Evolutionary conservation across 2,329 filamentous ascomycete species (phyloP), one percentile per base, ranked within the genome.

Genomic region (Aspergillus fructus): DNA sequence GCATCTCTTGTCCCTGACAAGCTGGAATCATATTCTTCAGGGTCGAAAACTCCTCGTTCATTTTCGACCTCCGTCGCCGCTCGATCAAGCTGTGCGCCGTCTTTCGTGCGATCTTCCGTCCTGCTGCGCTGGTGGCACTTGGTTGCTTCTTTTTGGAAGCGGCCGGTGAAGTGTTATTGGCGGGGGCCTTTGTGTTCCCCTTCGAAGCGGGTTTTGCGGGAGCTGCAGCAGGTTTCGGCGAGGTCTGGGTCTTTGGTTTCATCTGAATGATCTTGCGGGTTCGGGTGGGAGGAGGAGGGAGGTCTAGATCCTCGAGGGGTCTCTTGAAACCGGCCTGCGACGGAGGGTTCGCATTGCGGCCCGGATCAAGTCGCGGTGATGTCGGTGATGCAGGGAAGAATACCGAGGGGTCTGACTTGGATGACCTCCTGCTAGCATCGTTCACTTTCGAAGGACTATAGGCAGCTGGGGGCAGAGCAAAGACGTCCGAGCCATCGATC

Each of bases 211-310:
- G 27, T 46, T 60, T 62, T 59, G 56, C 55, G 61, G 52, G 27
- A 49, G 64, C 64, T 61, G 37, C 71, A 63, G 54, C 76, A 70
- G 59, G 79, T 70, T 64, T 84, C 77, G 30, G 74, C 67, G 24
- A 79, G 76, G 17, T 85, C 53, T 71, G 72, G 3, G 71, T 70
- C 59, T 80, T 79, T 11, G 86, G 93, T 75, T 96, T 96, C 93
- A 97, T 96, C 77, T 97, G 93, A 58, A 97, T 97, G 71, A 99
- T 97, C 78, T 96, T 97, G 68, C 93, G 88, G 42, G 91, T 90
- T 61, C 93, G 83, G 3, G 93, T 96, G 0, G 94, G 94, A 15
- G 93, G 94, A 9, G 94, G 94, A 19, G 94, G 94, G 15, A 99
- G 83, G 9, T 89, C 84, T 72, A 96, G 96, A 27, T 76, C 73